Evolutionary conservation across 2,329 filamentous ascomycete species (phyloP).

Genomic region (Colletotrichum gigasporum): DNA sequence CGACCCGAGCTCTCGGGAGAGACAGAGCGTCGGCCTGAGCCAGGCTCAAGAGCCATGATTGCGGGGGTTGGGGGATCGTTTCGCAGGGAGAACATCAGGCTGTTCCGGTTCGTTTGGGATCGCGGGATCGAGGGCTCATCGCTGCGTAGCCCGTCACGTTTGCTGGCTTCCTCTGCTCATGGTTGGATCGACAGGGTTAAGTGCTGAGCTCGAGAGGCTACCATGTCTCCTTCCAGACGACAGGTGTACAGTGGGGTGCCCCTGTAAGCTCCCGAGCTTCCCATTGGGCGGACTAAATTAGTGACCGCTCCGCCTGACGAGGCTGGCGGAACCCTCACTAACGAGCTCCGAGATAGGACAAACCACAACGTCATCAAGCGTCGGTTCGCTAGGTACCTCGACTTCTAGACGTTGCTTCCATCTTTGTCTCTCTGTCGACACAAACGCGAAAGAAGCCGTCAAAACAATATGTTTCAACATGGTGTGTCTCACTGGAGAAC

Average conservation of each 20-base stretch:
- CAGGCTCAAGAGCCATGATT: constrained; percentile 72
- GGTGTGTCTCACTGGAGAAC: too few relatives aligned
- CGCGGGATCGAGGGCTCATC: constrained; percentile 37
- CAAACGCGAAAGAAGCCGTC: too few relatives aligned
- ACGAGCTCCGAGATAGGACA: constrained; percentile 3
- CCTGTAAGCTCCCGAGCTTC: constrained; percentile 27
- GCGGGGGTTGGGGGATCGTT: constrained; percentile 29
- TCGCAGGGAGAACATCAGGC: constrained; percentile 28
- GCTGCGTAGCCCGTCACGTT: constrained; percentile 30
- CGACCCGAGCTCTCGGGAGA: constrained; percentile 89
- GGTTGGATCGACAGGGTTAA: constrained; percentile 16
- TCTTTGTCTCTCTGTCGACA: too few relatives aligned
- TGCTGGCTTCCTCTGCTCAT: constrained; percentile 26
- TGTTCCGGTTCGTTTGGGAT: constrained; percentile 12
- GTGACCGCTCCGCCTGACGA: constrained; percentile 25
- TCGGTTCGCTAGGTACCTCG: background rate
- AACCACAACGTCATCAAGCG: constrained; percentile 25
- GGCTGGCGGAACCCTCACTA: constrained; percentile 18
- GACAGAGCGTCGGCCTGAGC: constrained; percentile 63
- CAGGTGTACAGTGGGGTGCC: constrained; percentile 25
- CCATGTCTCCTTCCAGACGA: constrained; percentile 29
- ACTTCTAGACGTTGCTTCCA: background rate
- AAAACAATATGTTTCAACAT: too few relatives aligned
- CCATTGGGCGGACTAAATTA: constrained; percentile 25
- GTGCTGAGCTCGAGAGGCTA: constrained; percentile 29